phyloP scores from a whole-genome alignment of 345 rosid genomes.

The Brassica rapa region DNA sequence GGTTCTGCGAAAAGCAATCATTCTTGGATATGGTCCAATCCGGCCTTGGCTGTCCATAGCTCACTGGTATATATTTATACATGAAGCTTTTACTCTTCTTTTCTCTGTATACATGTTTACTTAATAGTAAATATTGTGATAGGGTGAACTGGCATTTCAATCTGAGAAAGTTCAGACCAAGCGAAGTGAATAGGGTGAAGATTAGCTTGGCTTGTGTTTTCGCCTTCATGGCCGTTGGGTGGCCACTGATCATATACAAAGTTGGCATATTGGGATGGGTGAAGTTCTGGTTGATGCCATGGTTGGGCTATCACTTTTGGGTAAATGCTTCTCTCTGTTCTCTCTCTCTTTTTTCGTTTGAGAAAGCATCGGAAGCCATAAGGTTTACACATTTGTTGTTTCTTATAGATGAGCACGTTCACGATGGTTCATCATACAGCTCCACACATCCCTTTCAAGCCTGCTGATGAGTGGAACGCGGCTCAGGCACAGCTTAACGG shows the following conservation, averaged over 20 bases:
- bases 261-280: conserved; percentile 88
- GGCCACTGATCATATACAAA: conserved; percentile 86
- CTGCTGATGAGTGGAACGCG: conserved; percentile 76
- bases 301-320: conserved; percentile 97
- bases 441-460: conserved; percentile 88
- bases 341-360: not conserved
- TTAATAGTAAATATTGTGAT: conserved; percentile 20
- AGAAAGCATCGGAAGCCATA: not conserved
- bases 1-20: conserved; percentile 65
- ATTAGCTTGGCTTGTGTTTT: conserved; percentile 94
- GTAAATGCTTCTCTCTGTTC: conserved; percentile 43
- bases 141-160: conserved; percentile 90
- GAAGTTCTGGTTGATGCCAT: conserved; percentile 94
- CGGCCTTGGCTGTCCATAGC: conserved; percentile 96
- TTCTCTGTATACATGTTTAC: not conserved
- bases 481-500: conserved; percentile 91
- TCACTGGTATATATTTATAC: conserved; percentile 61
- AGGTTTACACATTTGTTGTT: conserved; percentile 10
- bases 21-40: conserved; percentile 84
- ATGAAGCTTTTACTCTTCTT: conserved; percentile 3
- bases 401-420: conserved; percentile 88
- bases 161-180: conserved; percentile 80
- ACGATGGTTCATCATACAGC: conserved; percentile 99
- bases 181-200: conserved; percentile 80
- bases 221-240: conserved; percentile 90